Evolutionary conservation across 2,329 filamentous ascomycete genomes (phyloP).

Genomic region (Ascochyta fabae): DNA sequence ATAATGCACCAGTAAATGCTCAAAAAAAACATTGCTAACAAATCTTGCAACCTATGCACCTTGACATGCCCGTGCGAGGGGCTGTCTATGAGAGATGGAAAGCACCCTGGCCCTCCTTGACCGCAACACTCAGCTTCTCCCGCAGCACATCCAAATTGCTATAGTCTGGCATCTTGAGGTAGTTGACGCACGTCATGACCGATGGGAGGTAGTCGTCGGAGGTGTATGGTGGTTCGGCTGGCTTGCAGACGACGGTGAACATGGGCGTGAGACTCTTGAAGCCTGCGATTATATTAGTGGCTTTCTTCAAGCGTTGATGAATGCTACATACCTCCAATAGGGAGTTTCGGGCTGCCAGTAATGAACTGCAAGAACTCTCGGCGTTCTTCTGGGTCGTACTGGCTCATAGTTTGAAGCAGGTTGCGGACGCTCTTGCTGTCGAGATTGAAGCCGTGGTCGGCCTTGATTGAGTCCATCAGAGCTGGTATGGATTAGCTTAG

Average conservation of each 20-base stretch:
- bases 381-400: constrained; percentile 74
- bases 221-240: constrained; percentile 90
- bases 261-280: constrained; percentile 97
- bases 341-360: constrained; percentile 95
- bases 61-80: constrained; percentile 1
- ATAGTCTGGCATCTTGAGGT: constrained; percentile 97
- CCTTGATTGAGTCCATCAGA: constrained; percentile 97
- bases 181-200: constrained; percentile 99
- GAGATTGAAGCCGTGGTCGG: constrained; percentile 98
- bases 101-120: constrained; percentile 93
- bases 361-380: constrained; percentile 97
- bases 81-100: constrained; percentile 85
- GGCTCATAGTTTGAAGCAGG: constrained; percentile 91
- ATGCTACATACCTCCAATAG: constrained; percentile 82
- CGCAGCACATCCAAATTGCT: constrained; percentile 77
- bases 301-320: neutral
- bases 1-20: constrained; percentile 17
- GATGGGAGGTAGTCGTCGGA: constrained; percentile 98
- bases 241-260: constrained; percentile 99
- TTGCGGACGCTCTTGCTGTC: constrained; percentile 96
- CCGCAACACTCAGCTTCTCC: constrained; percentile 81
- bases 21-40: constrained; percentile 12
- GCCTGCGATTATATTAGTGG: constrained; percentile 59
- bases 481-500: constrained; percentile 60
- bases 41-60: constrained; percentile 15